A percentile compares a stretch with the other conserved stretches of the same genome.
Conservation (phyloP, 768 basidiomycete genomes). For the Suillus sp. region DNA sequence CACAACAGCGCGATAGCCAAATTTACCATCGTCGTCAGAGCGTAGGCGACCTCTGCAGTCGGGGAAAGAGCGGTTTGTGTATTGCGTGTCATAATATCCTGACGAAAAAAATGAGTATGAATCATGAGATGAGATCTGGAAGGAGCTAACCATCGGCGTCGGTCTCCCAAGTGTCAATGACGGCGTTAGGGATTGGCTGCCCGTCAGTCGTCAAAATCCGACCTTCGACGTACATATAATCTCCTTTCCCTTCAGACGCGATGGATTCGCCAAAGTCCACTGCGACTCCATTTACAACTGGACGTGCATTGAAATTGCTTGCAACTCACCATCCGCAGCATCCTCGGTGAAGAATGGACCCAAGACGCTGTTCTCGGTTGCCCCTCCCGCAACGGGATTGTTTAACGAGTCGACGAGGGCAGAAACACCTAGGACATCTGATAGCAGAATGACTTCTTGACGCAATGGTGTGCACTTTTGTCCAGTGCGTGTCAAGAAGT, state of each 20-base stretch:
- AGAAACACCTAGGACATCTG: slow-evolving; percentile 78
- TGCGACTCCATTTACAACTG: slow-evolving; percentile 25
- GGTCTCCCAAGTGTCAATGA: slow-evolving; percentile 86
- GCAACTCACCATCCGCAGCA: slow-evolving; percentile 61
- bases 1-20: slow-evolving; percentile 72
- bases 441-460: slow-evolving; percentile 85
- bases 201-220: slow-evolving; percentile 60
- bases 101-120: not conserved
- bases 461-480: slow-evolving; percentile 71
- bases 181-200: slow-evolving; percentile 60
- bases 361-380: slow-evolving; percentile 75
- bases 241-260: slow-evolving; percentile 85
- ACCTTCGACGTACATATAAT: slow-evolving; percentile 82
- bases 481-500: slow-evolving; percentile 77
- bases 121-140: slow-evolving; percentile 37
- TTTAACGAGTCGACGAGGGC: slow-evolving; percentile 76
- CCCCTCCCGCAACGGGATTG: slow-evolving; percentile 60
- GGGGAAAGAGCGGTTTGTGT: slow-evolving; percentile 53
- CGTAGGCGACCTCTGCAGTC: slow-evolving; percentile 75
- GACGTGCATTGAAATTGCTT: not conserved
- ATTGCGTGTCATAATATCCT: slow-evolving; percentile 50
- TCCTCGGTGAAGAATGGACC: slow-evolving; percentile 86
- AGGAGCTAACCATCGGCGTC: slow-evolving; percentile 53
- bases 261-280: slow-evolving; percentile 74
- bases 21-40: slow-evolving; percentile 62